A percentile compares a stretch with the other conserved stretches of the same genome.
These are phyloP conservation scores for Psilocybe cyanescens DNA, from an alignment of 768 basidiomycete species.

Conservation along the genomic window DNA sequence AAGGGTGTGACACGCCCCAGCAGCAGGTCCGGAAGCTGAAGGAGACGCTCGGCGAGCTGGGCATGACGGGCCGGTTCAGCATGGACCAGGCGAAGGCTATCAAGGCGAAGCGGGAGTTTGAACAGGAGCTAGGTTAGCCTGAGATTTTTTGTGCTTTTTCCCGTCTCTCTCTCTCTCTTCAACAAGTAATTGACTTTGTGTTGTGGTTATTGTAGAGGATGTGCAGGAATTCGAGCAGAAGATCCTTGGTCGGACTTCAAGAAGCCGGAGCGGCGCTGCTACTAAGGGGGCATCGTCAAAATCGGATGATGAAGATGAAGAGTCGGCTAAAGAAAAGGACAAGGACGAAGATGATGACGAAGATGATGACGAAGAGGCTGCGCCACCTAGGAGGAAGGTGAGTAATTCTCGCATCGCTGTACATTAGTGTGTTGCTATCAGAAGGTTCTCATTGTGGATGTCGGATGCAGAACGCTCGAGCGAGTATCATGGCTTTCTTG, in stretches of 20 bases:
- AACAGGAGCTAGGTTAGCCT: slow-evolving; percentile 72
- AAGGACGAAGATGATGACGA: slow-evolving; percentile 35
- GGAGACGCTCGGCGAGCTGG: slow-evolving; percentile 68
- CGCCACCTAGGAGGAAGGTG: slow-evolving; percentile 47
- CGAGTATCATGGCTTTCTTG: slow-evolving; percentile 74
- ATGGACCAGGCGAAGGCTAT: slow-evolving; percentile 83
- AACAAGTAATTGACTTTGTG: neutral
- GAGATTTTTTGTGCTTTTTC: neutral
- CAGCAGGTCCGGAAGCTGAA: slow-evolving; percentile 71
- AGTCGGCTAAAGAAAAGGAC: slow-evolving; percentile 23
- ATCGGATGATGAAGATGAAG: slow-evolving; percentile 25
- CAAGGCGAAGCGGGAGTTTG: slow-evolving; percentile 73
- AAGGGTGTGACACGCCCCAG: slow-evolving; percentile 55
- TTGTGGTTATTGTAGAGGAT: slow-evolving; percentile 55
- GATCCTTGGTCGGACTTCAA: slow-evolving; percentile 36
- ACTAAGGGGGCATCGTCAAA: slow-evolving; percentile 22
- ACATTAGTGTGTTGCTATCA: neutral
- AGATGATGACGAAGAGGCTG: slow-evolving; percentile 29
- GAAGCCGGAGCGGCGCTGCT: slow-evolving; percentile 21
- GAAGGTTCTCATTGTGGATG: neutral
- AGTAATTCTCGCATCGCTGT: slow-evolving; percentile 1
- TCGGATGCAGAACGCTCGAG: slow-evolving; percentile 39
- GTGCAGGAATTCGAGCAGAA: slow-evolving; percentile 71
- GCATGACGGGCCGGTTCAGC: slow-evolving; percentile 80
- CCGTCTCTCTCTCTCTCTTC: too few species aligned